These are phyloP conservation scores for Septoria petroselini DNA, from an alignment of 2,329 filamentous ascomycete species.

Conservation along the genomic window DNA sequence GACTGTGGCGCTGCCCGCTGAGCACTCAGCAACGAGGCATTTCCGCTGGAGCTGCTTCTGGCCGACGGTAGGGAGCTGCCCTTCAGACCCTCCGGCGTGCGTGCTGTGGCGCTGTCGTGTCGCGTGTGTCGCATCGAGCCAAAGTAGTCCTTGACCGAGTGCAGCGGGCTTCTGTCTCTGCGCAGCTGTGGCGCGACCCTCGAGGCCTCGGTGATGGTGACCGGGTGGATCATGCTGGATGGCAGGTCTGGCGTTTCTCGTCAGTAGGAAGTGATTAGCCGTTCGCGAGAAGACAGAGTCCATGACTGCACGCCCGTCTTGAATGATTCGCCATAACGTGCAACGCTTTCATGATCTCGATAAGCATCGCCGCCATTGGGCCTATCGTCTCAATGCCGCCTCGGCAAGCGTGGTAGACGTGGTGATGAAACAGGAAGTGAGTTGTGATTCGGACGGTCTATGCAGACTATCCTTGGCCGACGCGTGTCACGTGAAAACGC, in stretches of 20 bases:
- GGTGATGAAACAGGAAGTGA: neutral
- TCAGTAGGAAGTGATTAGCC: neutral
- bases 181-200: slow-evolving; percentile 1
- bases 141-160: neutral
- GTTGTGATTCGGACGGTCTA: neutral
- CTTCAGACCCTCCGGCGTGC: slow-evolving; percentile 1
- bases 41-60: slow-evolving; percentile 7
- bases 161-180: neutral
- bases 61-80: neutral
- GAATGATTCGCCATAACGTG: neutral
- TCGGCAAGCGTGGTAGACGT: neutral
- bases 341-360: neutral
- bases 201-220: neutral
- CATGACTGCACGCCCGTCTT: neutral
- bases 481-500: neutral
- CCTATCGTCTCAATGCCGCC: neutral
- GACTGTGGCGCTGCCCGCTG: slow-evolving; percentile 5
- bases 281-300: neutral
- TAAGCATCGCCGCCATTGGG: neutral
- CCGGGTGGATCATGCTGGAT: neutral
- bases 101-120: neutral
- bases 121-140: neutral
- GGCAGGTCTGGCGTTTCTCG: neutral
- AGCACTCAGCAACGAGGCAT: slow-evolving; percentile 1
- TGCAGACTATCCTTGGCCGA: neutral